A percentile compares a stretch with the other conserved stretches of the same genome.
phyloP scores from a whole-genome alignment of 1,139 yeast genomes.

The Yamadazyma taylorii region DNA sequence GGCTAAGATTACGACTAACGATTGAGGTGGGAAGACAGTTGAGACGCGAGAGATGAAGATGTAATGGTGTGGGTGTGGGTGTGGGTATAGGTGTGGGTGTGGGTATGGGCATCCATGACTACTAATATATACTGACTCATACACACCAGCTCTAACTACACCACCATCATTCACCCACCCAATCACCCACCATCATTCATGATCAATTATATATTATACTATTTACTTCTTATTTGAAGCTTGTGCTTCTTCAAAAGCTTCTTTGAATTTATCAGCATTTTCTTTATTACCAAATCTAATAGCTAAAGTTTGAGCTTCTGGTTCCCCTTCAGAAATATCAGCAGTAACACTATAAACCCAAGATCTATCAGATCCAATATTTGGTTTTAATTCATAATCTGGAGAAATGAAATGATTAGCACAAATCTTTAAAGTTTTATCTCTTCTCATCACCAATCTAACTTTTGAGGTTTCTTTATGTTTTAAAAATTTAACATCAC shows the following conservation, averaged over 20 bases:
- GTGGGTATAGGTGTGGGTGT: too few relatives aligned
- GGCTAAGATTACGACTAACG: too few relatives aligned
- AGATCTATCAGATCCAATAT: slow-evolving; percentile 95
- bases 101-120: too few relatives aligned
- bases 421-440: slow-evolving; percentile 95
- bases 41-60: too few relatives aligned
- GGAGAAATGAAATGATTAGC: slow-evolving; percentile 93
- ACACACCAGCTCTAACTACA: too few relatives aligned
- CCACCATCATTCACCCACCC: too few relatives aligned
- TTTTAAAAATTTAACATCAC: slow-evolving; percentile 93
- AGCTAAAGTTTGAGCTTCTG: slow-evolving; percentile 96
- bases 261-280: slow-evolving; percentile 95
- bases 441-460: slow-evolving; percentile 97
- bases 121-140: too few relatives aligned
- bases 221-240: slow-evolving; percentile 13
- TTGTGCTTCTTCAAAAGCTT: slow-evolving; percentile 60
- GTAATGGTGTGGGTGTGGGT: too few relatives aligned
- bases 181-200: too few relatives aligned
- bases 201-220: neutral
- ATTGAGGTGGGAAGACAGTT: too few relatives aligned
- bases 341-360: slow-evolving; percentile 98
- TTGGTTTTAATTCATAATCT: slow-evolving; percentile 84
- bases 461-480: slow-evolving; percentile 80
- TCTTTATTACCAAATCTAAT: slow-evolving; percentile 96
- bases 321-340: slow-evolving; percentile 92